Evolutionary conservation across 306 rosid genomes (phyloP), one percentile per base, ranked within the genome.

Genomic region (Alnus rubra): DNA sequence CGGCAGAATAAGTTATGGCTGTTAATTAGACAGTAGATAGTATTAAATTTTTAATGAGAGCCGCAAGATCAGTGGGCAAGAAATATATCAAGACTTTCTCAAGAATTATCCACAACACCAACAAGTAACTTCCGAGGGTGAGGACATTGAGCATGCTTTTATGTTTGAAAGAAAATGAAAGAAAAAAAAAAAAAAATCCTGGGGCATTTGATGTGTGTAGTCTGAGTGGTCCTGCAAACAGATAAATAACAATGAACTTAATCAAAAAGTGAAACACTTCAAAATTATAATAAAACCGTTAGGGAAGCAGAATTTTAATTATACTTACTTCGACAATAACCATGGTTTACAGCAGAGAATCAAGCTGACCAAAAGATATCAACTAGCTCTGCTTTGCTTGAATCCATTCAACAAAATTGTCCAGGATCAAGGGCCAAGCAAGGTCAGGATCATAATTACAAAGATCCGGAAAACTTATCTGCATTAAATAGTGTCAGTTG

Each of bases 391-490:
- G 85, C 84, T 86, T 91, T 83, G 84, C 98, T 85, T 82, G 84
- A 68, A 96, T 2, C 99, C 98, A 93, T 56, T 96, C 98, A 6
- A 90, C 97, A 51, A 96, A 96, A 80, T 93, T 93, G 91, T 96
- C 99, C 75, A 96, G 89, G 80, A 96, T 84, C 90, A 96, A 90
- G 2, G 99, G 99, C 99, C 99, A 95, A 1, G 98, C 99, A 28
- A 92, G 97, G 45, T 92, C 90, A 33, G 99, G 87, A 84, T 96
- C 88, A 52, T 96, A 93, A 81, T 91, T 81, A 65, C 58, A 54
- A 62, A 96, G 86, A 62, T 86, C 82, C 0, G 98, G 96, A 86
- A 88, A 96, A 76, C 90, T 93, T 84, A 96, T 93, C 99, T 96
- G 94, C 49, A 51, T 44, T 75, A 67, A 65, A 28, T 67, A 4